phyloP scores from a whole-genome alignment of 31 red algal genomes.

The Odonthalia washingtoniensis region DNA sequence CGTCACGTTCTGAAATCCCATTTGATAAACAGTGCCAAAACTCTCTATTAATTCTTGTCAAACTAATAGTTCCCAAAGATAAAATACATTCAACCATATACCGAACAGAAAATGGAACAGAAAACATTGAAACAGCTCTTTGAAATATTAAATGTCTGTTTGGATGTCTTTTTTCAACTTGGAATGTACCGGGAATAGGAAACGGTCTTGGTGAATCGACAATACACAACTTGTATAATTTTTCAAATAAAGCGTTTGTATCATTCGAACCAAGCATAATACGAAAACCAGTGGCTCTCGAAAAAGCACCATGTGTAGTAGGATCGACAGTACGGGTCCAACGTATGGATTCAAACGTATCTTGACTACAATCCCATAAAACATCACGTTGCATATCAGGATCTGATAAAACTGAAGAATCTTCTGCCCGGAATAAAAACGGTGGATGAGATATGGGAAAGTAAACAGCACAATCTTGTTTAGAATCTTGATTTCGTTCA shows the following conservation, averaged over 20 bases:
- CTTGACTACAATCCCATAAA: neutral
- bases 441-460: conserved; percentile 22
- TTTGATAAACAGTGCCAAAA: conserved; percentile 15
- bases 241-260: conserved; percentile 9
- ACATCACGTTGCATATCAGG: neutral
- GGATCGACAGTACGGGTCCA: conserved; percentile 60
- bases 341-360: neutral
- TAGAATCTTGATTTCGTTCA: neutral
- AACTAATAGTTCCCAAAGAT: conserved; percentile 13
- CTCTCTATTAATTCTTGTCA: conserved; percentile 6
- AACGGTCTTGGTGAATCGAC: neutral
- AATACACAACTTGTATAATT: conserved; percentile 17
- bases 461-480: conserved; percentile 9
- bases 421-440: conserved; percentile 7
- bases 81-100: conserved; percentile 56
- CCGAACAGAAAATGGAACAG: conserved; percentile 39
- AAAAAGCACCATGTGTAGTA: conserved; percentile 39
- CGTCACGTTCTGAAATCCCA: conserved; percentile 21
- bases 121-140: conserved; percentile 15
- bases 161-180: neutral
- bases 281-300: conserved; percentile 34
- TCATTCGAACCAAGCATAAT: conserved; percentile 27
- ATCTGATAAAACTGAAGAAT: neutral
- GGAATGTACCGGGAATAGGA: neutral
- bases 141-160: conserved; percentile 20